These are phyloP conservation scores for Chondrus crispus DNA, from an alignment of 23 red algal species.

Conservation along the genomic window DNA sequence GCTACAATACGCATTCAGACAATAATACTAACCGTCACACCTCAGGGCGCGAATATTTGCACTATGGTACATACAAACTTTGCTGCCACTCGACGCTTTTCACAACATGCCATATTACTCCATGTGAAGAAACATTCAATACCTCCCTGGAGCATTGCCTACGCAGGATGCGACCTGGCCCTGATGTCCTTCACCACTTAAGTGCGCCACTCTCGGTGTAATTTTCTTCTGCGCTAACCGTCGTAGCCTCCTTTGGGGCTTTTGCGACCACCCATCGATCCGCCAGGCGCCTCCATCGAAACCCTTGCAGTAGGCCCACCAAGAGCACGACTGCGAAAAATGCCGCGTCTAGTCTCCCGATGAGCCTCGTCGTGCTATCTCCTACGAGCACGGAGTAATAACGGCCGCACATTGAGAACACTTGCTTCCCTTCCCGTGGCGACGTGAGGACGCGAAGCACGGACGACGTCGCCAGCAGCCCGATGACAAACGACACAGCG, in stretches of 20 bases:
- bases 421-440: neutral
- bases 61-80: no score
- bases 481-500: neutral
- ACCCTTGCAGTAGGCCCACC: slow-evolving; percentile 13
- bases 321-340: slow-evolving; percentile 25
- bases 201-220: neutral
- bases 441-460: slow-evolving; percentile 6
- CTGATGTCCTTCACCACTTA: neutral
- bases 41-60: no score
- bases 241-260: neutral
- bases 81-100: no score
- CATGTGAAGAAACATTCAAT: no score
- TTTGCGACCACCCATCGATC: neutral
- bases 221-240: neutral
- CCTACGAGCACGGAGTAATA: neutral
- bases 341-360: slow-evolving; percentile 6
- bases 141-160: no score
- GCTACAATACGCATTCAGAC: no score
- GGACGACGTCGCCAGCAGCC: slow-evolving; percentile 38
- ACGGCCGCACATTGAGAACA: neutral
- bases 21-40: no score
- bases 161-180: neutral
- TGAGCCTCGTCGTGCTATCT: slow-evolving; percentile 12
- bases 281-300: neutral
- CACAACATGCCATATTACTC: no score